Base-by-base conservation (phyloP, 108 stramenopile genomes). In the Nitzschia palea region DNA sequence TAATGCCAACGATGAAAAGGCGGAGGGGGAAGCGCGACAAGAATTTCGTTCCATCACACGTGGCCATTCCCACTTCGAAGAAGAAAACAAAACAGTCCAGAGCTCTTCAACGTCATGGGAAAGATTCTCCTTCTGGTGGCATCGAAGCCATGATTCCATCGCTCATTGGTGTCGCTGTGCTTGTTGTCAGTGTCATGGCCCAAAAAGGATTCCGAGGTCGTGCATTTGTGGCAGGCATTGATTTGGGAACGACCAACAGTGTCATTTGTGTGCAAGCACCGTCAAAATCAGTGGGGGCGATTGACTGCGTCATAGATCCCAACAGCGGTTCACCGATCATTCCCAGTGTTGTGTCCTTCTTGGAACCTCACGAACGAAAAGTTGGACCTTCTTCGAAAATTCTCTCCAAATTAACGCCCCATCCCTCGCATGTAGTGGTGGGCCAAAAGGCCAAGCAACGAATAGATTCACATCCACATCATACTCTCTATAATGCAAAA, bases 211-310 rank as follows among this genome's bases (percentile, higher is more conserved):
- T 94, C 78, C 84, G 92, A 5, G 92, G 92, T 22, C 76, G 92
- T 10, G 79, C 86, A 2, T 83, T 80, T 14, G 89, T 90, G 20
- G 92, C 92, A 0, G 92, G 92, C 1, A 90, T 94, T 44, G 92
- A 94, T 76, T 60, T 94, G 57, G 92, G 92, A 32, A 94, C 92
- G 4, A 94, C 92, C 65, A 94, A 94, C 52, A 85, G 83, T 56
- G 92, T 94, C 18, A 71, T 94, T 55, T 94, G 92, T 67, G 89
- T 94, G 0, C 92, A 94, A 61, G 65, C 83, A 26, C 86, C 65
- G 2, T 78, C 85, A 42, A 84, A 85, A 66, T 78, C 84, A 1
- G 89, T 94, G 10, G 92, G 92, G 9, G 78, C 73, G 20, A 94
- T 94, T 57, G 82, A 81, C 17, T 94, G 92, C 68, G 87, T 94